These are phyloP conservation scores for Pichia sp. DNA, from an alignment of 1,139 yeast genomes.

Conservation along the genomic window DNA sequence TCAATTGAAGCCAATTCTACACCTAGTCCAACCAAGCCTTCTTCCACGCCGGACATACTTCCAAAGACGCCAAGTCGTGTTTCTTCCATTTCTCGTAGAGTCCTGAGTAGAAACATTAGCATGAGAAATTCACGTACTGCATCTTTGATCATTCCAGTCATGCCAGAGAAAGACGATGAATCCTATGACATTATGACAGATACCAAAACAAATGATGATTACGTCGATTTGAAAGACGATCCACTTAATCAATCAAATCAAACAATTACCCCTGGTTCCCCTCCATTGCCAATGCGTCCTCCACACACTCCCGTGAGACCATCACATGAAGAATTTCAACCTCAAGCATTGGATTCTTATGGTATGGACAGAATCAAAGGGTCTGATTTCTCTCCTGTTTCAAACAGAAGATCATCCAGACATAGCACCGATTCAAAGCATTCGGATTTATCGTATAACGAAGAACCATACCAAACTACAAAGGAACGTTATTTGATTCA, in stretches of 20 bases:
- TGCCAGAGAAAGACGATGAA: background rate
- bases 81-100: conserved; percentile 2
- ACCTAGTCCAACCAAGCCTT: background rate
- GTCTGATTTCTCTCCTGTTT: conserved; percentile 23
- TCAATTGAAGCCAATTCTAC: background rate
- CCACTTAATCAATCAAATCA: no score
- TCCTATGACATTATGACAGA: background rate
- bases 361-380: conserved; percentile 22
- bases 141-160: conserved; percentile 11
- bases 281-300: conserved; percentile 13
- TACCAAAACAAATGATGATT: background rate
- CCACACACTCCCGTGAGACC: conserved; percentile 12
- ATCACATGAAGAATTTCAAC: conserved; percentile 6
- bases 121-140: conserved; percentile 12
- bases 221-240: background rate
- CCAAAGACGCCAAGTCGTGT: background rate
- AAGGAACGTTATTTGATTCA: conserved; percentile 15
- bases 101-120: conserved; percentile 3
- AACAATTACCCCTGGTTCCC: conserved; percentile 9
- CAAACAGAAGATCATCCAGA: conserved; percentile 13
- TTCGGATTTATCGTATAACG: background rate
- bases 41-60: background rate
- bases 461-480: background rate
- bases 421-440: background rate
- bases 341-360: conserved; percentile 7